Evolutionary conservation across 2,329 filamentous ascomycete genomes (phyloP).

Genomic region (Pseudocercospora vitis): DNA sequence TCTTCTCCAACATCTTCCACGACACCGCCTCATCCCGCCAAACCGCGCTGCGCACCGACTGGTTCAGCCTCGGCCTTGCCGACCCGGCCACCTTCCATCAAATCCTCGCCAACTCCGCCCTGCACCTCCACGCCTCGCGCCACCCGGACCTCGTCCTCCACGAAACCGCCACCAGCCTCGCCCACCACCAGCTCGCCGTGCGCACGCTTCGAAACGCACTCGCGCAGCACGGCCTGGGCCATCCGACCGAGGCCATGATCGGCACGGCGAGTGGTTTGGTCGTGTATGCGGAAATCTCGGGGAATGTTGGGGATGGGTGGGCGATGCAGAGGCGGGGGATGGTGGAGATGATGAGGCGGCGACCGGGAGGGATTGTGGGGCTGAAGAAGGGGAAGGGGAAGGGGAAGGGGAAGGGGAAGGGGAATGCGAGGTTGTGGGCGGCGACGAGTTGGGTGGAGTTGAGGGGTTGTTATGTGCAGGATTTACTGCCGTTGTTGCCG

Average conservation of each 20-base stretch:
- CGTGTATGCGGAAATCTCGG: constrained; percentile 6
- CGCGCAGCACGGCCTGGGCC: not conserved
- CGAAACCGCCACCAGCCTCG: constrained; percentile 5
- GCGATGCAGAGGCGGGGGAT: constrained; percentile 12
- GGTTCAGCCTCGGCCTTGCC: constrained; percentile 7
- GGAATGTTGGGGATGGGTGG: constrained; percentile 8
- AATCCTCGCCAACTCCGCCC: constrained; percentile 15
- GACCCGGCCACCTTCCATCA: constrained; percentile 15
- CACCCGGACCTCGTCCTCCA: not conserved
- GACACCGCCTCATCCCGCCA: not conserved
- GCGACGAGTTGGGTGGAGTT: not conserved
- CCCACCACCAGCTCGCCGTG: constrained; percentile 13
- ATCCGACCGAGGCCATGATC: constrained; percentile 5
- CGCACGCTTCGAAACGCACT: not conserved
- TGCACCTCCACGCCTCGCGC: constrained; percentile 9
- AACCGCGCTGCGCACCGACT: constrained; percentile 4
- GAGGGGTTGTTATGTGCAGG: not conserved
- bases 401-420: no score
- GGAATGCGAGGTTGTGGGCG: not conserved
- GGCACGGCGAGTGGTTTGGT: constrained; percentile 9
- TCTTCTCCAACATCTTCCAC: not conserved
- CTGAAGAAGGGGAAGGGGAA: no score
- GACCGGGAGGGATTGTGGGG: no score
- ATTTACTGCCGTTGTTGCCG: not conserved
- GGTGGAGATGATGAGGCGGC: constrained; percentile 4